Evolutionary conservation across 2,329 filamentous ascomycete species (phyloP), one percentile per base, ranked within the genome.

Genomic region (Rutstroemia sp.): DNA sequence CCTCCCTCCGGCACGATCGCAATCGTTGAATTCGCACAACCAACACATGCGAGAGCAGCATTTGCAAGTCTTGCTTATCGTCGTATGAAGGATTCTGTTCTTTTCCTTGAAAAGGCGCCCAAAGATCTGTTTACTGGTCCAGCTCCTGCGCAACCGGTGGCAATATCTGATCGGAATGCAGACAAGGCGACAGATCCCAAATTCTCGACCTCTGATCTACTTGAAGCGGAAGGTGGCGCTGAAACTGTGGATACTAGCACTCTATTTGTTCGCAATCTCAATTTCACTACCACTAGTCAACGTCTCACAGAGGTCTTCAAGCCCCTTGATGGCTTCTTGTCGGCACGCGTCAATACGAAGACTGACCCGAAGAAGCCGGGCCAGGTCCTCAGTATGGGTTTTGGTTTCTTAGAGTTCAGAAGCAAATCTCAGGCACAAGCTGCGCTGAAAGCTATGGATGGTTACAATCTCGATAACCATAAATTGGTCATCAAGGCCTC

Each of bases 101-200:
- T 99, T 44, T 96, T 95, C 69, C 77, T 99, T 51, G 94, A 99
- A 70, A 96, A 95, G 71, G 95, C 88, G 6, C 94, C 94, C 0
- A 89, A 87, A 69, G 82, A 90, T 67, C 71, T 99, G 25, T 94
- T 97, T 70, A 67, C 61, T 23, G 61, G 48, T 34, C 59, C 57
- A 45, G 58, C 57, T 38, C 62, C 50, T 52, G 58, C 54, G 34
- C 59, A 58, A 23, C 58, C 55, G 34, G 51, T 59, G 37, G 53
- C 57, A 38, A 41, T 49, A 48, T 58, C 60, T 38, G 58, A 61
- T 57, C 48, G 50, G n/a, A 60, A 58, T 30, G 55, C 37, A 45
- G 61, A 52, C 25, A 59, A 63, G 19, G 37, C 60, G 47, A 49
- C 56, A 52, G 75, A 78, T 64, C 46, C 53, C 4, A 91, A 89